Evolutionary conservation across 345 rosid genomes (phyloP).

Genomic region (Bruguiera parviflora): DNA sequence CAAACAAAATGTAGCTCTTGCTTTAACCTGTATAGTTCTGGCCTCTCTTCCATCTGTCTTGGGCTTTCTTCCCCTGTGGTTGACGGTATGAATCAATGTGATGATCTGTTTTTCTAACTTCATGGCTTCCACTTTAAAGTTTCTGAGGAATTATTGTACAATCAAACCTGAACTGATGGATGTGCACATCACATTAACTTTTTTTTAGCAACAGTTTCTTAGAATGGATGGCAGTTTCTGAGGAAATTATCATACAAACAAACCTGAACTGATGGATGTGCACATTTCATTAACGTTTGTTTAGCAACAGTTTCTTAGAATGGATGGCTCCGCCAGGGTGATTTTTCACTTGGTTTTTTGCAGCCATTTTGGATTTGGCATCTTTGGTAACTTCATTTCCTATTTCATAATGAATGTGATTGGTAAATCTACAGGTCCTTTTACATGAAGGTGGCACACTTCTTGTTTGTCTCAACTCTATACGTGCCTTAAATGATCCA

Average conservation of each 20-base stretch:
- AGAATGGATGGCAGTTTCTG: background rate
- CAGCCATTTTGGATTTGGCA: background rate
- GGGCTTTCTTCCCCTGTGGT: slow-evolving; percentile 89
- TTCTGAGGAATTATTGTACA: background rate
- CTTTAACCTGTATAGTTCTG: slow-evolving; percentile 62
- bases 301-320: no score
- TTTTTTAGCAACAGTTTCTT: no score
- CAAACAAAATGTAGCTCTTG: slow-evolving; percentile 90
- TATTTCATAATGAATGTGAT: background rate
- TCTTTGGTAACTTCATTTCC: background rate
- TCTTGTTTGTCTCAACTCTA: slow-evolving; percentile 80
- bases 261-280: no score
- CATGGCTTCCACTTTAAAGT: background rate
- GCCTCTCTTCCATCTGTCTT: slow-evolving; percentile 85
- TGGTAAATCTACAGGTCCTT: slow-evolving; percentile 58
- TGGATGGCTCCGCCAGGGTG: background rate
- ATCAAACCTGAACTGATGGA: no score
- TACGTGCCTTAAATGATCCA: slow-evolving; percentile 78
- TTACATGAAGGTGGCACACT: slow-evolving; percentile 93
- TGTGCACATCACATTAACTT: no score
- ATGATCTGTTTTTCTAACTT: background rate
- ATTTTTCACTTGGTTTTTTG: background rate
- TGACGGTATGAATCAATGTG: slow-evolving; percentile 55
- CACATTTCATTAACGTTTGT: no score
- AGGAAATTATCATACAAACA: background rate